phyloP scores from a whole-genome alignment of 1,284 basidiomycete species.

The Tilletia indica region DNA sequence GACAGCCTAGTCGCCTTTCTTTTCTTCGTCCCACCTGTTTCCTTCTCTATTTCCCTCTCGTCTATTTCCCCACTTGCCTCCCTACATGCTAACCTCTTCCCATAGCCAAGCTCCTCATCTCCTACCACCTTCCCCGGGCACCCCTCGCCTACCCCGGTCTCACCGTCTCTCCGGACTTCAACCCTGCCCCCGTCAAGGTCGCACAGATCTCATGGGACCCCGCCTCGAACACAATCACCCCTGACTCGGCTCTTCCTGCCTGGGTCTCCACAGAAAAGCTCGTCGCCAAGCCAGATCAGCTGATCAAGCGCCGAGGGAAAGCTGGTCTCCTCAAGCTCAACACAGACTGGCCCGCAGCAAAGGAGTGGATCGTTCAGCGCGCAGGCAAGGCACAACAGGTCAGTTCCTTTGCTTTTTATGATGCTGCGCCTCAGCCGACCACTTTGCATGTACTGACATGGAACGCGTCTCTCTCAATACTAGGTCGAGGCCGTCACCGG shows the following conservation, averaged over 20 bases:
- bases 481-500: constrained; percentile 90
- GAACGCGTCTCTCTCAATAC: not conserved
- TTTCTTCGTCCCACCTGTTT: not conserved
- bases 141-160: constrained; percentile 45
- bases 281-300: constrained; percentile 70
- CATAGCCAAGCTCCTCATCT: constrained; percentile 53
- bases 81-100: not conserved
- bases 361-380: constrained; percentile 76
- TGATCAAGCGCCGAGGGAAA: constrained; percentile 99
- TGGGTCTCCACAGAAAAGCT: constrained; percentile 67
- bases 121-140: constrained; percentile 55
- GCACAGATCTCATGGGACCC: constrained; percentile 74
- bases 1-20: not conserved
- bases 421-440: not conserved
- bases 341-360: constrained; percentile 76
- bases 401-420: constrained; percentile 26
- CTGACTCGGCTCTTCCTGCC: constrained; percentile 70
- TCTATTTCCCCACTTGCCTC: not conserved
- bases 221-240: constrained; percentile 74
- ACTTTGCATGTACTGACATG: not conserved
- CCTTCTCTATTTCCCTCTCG: not conserved
- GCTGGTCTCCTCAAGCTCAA: constrained; percentile 87
- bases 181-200: constrained; percentile 50
- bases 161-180: constrained; percentile 47
- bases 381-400: constrained; percentile 93